phyloP scores from a whole-genome alignment of 305 asterid species.

The Ilex paraguariensis region DNA sequence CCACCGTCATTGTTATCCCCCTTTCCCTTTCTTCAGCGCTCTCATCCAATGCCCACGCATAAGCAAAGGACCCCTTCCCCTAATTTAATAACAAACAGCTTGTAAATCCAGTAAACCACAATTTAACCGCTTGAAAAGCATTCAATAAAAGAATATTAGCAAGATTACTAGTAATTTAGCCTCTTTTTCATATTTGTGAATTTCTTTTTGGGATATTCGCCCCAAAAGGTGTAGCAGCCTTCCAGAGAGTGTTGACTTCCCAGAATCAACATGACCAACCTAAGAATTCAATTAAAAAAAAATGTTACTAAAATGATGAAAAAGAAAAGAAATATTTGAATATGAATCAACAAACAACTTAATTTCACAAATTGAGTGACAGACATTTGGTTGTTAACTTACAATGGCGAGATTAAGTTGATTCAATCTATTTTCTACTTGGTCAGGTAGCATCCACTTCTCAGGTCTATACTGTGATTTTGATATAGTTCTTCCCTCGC shows the following conservation, averaged over 20 bases:
- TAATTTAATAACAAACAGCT: slow-evolving; percentile 31
- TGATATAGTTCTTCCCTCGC: slow-evolving; percentile 37
- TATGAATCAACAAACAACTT: neutral
- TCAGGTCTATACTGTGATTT: slow-evolving; percentile 55
- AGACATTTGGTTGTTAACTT: slow-evolving; percentile 23
- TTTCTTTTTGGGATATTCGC: slow-evolving; percentile 70
- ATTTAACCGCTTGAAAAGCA: slow-evolving; percentile 12
- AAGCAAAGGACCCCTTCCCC: slow-evolving; percentile 98
- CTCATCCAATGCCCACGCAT: slow-evolving; percentile 99
- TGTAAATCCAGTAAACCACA: slow-evolving; percentile 18
- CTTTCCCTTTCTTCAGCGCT: slow-evolving; percentile 97
- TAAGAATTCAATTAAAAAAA: slow-evolving; percentile 20
- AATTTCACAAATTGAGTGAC: slow-evolving; percentile 4
- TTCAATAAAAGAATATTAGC: slow-evolving; percentile 8
- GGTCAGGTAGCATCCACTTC: slow-evolving; percentile 64
- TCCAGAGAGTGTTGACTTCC: slow-evolving; percentile 97
- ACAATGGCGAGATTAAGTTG: slow-evolving; percentile 96
- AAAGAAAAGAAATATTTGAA: slow-evolving; percentile 5
- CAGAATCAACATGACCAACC: slow-evolving; percentile 99
- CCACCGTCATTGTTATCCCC: slow-evolving; percentile 98
- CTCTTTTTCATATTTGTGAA: slow-evolving; percentile 86
- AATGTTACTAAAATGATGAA: neutral
- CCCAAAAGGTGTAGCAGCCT: slow-evolving; percentile 89
- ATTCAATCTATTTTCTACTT: slow-evolving; percentile 44
- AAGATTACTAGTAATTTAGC: slow-evolving; percentile 68